Base-by-base conservation (phyloP, 768 basidiomycete genomes). In the Mycena amicta region DNA sequence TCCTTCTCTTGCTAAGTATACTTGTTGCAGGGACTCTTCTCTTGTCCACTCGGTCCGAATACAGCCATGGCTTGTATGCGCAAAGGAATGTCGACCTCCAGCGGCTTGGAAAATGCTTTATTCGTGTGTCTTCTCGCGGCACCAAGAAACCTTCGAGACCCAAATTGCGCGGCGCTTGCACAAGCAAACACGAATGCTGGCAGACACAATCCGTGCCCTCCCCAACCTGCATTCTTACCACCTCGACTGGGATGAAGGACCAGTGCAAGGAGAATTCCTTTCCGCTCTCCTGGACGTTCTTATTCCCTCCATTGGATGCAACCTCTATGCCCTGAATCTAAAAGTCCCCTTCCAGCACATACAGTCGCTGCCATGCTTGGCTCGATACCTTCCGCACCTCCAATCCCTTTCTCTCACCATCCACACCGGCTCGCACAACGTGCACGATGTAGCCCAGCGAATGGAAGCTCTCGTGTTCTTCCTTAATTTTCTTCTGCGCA, bases 391-490 rank as follows among this genome's bases (percentile, higher is more conserved):
- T 26, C 72, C 73, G 2, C 61, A 67, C 5, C 68, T 83, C 46
- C 67, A 75, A 46, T 53, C 67, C 16, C 69, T 83, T 37, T 68
- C 72, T 1, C 67, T 79, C 30, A 66, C 70, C 22, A 63, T 82
- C 27, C 72, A 70, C 55, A 77, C 79, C 2, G 70, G 68, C 18
- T 49, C 64, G 5, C 61, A 73, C 12, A 49, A 66, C 18, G 52
- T 57, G 30, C 53, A 56, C 4, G 67, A 77, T n/a, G 74, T 80
- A 51, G 62, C 72, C 39, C 52, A 72, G 18, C 62, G 65, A 4
- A 71, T 81, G 30, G 75, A 80, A 29, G 76, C 71, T 8, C 75
- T 81, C 28, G 65, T 70, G n/a, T 75, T 81, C 23, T 81, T 82
- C 58, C 57, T 81, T 53, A 75, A 80, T 68, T 77, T 75, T 52